These are phyloP conservation scores for Arctium lappa DNA, from an alignment of 129 eudicot species.

Conservation along the genomic window DNA sequence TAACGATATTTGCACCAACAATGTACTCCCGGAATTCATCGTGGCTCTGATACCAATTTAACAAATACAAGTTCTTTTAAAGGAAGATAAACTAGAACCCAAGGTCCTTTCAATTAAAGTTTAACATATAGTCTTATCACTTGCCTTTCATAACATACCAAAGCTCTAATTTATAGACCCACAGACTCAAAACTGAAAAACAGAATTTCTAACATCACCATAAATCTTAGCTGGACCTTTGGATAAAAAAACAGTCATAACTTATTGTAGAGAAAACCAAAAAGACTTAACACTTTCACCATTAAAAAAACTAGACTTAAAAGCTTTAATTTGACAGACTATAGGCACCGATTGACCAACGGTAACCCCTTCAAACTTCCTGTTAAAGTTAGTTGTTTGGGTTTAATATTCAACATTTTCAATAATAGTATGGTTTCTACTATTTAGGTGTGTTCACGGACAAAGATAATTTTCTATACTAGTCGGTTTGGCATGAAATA, in stretches of 20 bases:
- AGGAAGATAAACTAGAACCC: neutral
- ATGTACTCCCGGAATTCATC: neutral
- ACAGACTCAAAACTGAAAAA: too few species aligned
- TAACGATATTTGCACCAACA: neutral
- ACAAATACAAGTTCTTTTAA: neutral
- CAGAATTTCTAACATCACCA: too few species aligned
- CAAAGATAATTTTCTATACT: neutral
- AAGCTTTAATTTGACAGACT: too few species aligned
- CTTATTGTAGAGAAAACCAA: too few species aligned
- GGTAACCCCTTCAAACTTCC: too few species aligned
- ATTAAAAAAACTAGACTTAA: too few species aligned
- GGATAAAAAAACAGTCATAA: too few species aligned
- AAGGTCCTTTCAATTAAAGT: neutral
- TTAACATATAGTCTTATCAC: neutral
- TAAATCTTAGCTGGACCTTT: too few species aligned
- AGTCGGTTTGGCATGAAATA: neutral
- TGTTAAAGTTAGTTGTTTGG: too few species aligned
- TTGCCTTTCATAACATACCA: too few species aligned
- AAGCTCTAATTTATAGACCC: neutral
- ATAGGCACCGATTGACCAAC: too few species aligned
- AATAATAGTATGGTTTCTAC: neutral
- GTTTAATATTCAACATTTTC: neutral
- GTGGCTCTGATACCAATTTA: neutral
- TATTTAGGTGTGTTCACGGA: neutral
- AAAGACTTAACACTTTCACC: too few species aligned